Base-by-base conservation (phyloP, 164 flowering plant genomes). In the Protea cynaroides region DNA sequence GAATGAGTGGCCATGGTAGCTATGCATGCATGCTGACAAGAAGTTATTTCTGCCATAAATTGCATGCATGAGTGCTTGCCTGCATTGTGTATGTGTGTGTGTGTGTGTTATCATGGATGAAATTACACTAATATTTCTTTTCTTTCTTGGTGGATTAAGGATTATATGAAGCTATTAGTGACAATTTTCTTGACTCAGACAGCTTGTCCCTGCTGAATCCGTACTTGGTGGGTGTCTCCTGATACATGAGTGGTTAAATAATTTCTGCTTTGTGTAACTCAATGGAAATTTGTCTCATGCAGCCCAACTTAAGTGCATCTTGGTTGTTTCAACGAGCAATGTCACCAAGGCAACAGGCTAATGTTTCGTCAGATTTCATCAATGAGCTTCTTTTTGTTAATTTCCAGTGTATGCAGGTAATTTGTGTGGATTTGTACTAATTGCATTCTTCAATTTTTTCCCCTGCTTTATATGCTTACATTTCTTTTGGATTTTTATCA, bases 281-380 rank as follows among this genome's bases (percentile, higher is more conserved):
- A 62, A 52, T 56, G 10, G 19, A 57, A 44, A 36, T 40, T 40
- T 71, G 54, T 70, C n/a, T 62, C 56, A 1, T 79, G 74, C 83
- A 93, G 98, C 98, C 98, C 22, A 93, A 93, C 76, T 73, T 93
- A 67, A 90, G 97, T 72, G 71, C 96, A 46, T 86, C 97, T 46
- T 94, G 98, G 98, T 68, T 94, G 74, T 94, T 94, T 77, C 97
- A 90, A 84, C 78, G 91, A 75, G 97, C 98, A 71, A 94, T 94
- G 98, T 90, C 97, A 21, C 96, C 97, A 56, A 84, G 82, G 72
- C 66, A 78, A 70, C 65, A 76, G 56, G 69, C 86, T 15, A 62
- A 81, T 76, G 92, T 94, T 65, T 65, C 91, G 25, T 79, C 92
- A 21, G 81, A 82, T 75, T 94, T 94, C 70, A 83, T 94, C 58